Evolutionary conservation across 371 early-diverging fungal genomes (phyloP), one percentile per base, ranked within the genome.

Genomic region (Mucor circinelloides): DNA sequence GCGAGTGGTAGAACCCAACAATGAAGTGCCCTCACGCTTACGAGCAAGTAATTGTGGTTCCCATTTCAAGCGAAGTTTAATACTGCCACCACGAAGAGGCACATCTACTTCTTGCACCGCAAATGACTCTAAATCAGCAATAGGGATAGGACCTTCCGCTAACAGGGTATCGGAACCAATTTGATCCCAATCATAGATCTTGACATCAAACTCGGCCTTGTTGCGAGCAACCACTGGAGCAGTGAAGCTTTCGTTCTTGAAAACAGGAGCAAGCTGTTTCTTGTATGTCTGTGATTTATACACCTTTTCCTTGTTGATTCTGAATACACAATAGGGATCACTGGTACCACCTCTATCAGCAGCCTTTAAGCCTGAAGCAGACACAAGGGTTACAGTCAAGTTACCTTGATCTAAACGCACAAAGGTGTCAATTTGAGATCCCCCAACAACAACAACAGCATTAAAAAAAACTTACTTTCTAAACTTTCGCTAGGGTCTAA

Each of bases 111-210:
- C 64, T 25, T 65, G 32, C 10, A 68, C 48, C 21, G 60, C 44
- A 65, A 74, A 77, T 6, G 70, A 70, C 30, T 70, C 70, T 1
- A 76, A 25, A 55, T 63, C 34, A 21, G 64, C 62, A 30, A 73
- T 66, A 28, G 68, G 68, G 31, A 76, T 63, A 28, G 59, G 23
- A 1, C 71, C 71, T 48, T 71, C 76, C 17, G 79, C 81, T 13
- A 92, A 71, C 30, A 84, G 73, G 46, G 78, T 79, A 65, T 85
- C 74, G n/a, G 77, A 64, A 46, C 81, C 78, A 32, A 92, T 66
- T 77, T 90, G 88, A 68, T 92, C 91, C 93, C 93, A 92, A 74
- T 92, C 93, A 63, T 77, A 90, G 13, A 90, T 80, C 52, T 90
- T 89, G 13, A 87, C 75, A 12, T 76, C 67, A 59, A 91, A 77